phyloP scores from a whole-genome alignment of 257 asterid species.

The Solanum pimpinellifolium region DNA sequence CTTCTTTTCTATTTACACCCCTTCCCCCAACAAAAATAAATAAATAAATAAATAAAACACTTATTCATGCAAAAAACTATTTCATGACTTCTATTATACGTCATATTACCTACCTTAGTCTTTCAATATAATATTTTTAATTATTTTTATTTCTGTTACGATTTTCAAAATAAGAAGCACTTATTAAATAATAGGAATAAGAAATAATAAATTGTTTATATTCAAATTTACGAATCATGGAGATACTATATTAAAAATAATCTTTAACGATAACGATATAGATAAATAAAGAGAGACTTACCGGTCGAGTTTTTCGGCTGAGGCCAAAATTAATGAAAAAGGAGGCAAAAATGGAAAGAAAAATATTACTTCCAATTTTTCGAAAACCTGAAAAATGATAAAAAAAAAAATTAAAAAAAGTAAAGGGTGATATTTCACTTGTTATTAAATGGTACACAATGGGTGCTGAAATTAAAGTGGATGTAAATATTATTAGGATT shows the following conservation, averaged over 20 bases:
- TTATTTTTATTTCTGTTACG: not conserved
- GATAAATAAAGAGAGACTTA: not conserved
- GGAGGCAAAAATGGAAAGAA: constrained; percentile 46
- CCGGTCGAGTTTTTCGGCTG: constrained; percentile 81
- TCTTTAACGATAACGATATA: too few relatives aligned
- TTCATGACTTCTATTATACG: too few relatives aligned
- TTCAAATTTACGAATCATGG: not conserved
- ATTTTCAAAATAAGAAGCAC: not conserved
- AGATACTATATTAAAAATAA: too few relatives aligned
- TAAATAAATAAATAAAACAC: not conserved
- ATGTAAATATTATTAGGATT: not conserved
- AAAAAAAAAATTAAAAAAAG: not conserved
- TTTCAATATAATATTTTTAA: not conserved
- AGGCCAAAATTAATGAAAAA: constrained; percentile 63
- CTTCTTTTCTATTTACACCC: too few relatives aligned
- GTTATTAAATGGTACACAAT: not conserved
- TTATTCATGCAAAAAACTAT: not conserved
- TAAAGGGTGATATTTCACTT: not conserved
- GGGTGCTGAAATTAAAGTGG: not conserved
- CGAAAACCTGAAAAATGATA: constrained; percentile 42
- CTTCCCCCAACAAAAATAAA: too few relatives aligned
- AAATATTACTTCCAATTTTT: constrained; percentile 54
- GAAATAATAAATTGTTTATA: not conserved
- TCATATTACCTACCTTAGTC: not conserved
- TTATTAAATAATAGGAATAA: not conserved